Percentiles rank a stretch among this genome's conserved stretches.
phyloP scores from a whole-genome alignment of 2,329 filamentous ascomycete genomes.

The Akanthomyces muscarius region DNA sequence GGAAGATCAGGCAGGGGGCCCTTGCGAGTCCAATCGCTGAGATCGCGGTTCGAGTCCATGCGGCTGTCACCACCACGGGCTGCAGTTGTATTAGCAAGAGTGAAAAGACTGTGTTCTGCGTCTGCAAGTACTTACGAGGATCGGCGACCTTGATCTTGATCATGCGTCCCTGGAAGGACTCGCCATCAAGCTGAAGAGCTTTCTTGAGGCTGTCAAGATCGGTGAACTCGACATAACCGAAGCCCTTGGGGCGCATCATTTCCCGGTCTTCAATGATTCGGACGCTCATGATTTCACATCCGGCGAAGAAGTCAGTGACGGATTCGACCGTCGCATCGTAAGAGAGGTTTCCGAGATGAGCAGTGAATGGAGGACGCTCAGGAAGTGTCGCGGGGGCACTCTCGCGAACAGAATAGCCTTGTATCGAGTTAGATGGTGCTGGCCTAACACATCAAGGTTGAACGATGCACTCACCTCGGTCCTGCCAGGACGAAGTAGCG shows the following conservation, averaged over 20 bases:
- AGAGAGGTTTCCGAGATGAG: slow-evolving; percentile 92
- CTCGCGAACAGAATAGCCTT: slow-evolving; percentile 64
- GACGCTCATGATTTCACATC: slow-evolving; percentile 82
- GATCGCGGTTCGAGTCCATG: slow-evolving; percentile 66
- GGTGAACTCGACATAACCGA: slow-evolving; percentile 94
- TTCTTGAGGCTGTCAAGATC: slow-evolving; percentile 86
- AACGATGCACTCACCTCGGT: slow-evolving; percentile 37
- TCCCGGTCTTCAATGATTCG: slow-evolving; percentile 96
- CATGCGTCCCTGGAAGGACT: slow-evolving; percentile 79
- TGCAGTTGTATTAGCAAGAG: slow-evolving; percentile 43
- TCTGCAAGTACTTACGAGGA: slow-evolving; percentile 66
- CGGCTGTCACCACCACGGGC: slow-evolving; percentile 73
- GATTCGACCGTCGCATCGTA: slow-evolving; percentile 86
- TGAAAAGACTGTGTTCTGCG: not conserved
- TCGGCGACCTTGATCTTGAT: slow-evolving; percentile 95
- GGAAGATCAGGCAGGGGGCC: slow-evolving; percentile 78
- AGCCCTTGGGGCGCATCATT: slow-evolving; percentile 91
- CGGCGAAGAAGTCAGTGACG: slow-evolving; percentile 79
- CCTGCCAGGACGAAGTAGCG: slow-evolving; percentile 38
- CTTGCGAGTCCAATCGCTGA: slow-evolving; percentile 89
- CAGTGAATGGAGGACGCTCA: slow-evolving; percentile 89
- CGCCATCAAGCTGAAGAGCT: slow-evolving; percentile 77
- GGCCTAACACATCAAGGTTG: not conserved
- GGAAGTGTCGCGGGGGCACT: slow-evolving; percentile 70
- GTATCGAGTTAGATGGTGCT: slow-evolving; percentile 21